Conservation (phyloP, 73 alveolate genomes). For the Durusdinium trenchii region DNA sequence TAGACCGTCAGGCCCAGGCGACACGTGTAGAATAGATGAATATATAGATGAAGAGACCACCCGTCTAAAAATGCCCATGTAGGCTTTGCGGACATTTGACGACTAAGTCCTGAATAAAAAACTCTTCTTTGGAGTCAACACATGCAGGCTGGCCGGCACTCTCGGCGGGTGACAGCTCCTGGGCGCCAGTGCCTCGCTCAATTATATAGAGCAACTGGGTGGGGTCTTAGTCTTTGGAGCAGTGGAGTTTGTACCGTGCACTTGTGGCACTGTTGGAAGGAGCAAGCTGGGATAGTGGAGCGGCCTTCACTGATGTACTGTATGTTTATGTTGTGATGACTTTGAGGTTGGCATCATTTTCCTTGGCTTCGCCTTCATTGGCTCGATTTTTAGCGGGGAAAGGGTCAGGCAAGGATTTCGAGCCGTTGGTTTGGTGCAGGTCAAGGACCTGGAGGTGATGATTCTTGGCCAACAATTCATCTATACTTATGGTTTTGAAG, state of each 20-base stretch:
- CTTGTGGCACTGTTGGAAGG: neutral
- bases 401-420: conserved; percentile 37
- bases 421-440: conserved; percentile 3
- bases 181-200: conserved; percentile 69
- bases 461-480: neutral
- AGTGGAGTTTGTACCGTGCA: neutral
- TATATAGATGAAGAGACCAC: too few relatives aligned
- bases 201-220: neutral
- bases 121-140: neutral
- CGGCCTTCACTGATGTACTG: neutral
- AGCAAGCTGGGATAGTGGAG: neutral
- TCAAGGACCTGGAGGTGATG: conserved; percentile 61
- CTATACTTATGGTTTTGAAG: too few relatives aligned
- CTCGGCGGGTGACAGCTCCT: conserved; percentile 10
- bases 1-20: too few relatives aligned
- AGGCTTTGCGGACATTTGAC: neutral
- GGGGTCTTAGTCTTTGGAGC: neutral
- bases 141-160: conserved; percentile 48
- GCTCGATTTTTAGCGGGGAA: conserved; percentile 40
- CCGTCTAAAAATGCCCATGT: neutral
- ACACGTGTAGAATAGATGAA: too few relatives aligned
- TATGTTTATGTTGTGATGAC: neutral
- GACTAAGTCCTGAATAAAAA: neutral
- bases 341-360: conserved; percentile 51
- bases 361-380: conserved; percentile 44